Conservation (phyloP, 352 stramenopile species). For the Peronospora destructor region DNA sequence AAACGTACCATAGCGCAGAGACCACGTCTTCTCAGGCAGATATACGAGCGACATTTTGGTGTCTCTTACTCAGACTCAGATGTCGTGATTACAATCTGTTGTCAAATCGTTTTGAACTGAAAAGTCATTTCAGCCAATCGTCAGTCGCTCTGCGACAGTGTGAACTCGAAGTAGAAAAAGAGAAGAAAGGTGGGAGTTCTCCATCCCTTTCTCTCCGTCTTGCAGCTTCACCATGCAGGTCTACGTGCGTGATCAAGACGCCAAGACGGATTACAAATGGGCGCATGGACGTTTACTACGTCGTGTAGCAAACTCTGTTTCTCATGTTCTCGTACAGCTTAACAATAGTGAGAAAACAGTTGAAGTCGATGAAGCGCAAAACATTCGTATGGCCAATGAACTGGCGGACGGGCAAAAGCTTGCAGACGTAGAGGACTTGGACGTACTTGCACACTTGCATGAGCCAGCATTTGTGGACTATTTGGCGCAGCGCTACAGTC, state of each 20-base stretch:
- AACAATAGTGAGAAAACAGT: conserved; percentile 33
- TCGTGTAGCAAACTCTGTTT: conserved; percentile 25
- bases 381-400: conserved; percentile 55
- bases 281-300: conserved; percentile 33
- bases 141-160: conserved; percentile 18
- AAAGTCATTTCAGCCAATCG: conserved; percentile 16
- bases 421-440: conserved; percentile 59
- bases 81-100: conserved; percentile 5
- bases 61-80: background rate
- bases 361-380: conserved; percentile 34
- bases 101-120: background rate
- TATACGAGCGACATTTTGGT: conserved; percentile 65
- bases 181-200: conserved; percentile 16
- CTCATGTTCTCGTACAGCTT: conserved; percentile 37
- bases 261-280: conserved; percentile 40
- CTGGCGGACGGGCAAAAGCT: conserved; percentile 30
- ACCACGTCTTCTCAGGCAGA: conserved; percentile 61
- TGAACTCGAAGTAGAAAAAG: conserved; percentile 10
- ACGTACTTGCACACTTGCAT: conserved; percentile 69
- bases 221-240: conserved; percentile 34
- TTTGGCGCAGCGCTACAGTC: conserved; percentile 58
- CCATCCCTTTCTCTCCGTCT: background rate
- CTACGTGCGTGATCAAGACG: conserved; percentile 43
- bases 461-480: conserved; percentile 78
- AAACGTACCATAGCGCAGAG: conserved; percentile 56